These are phyloP conservation scores for Scytalidium sp. DNA, from an alignment of 2,329 filamentous ascomycete species.

Conservation along the genomic window DNA sequence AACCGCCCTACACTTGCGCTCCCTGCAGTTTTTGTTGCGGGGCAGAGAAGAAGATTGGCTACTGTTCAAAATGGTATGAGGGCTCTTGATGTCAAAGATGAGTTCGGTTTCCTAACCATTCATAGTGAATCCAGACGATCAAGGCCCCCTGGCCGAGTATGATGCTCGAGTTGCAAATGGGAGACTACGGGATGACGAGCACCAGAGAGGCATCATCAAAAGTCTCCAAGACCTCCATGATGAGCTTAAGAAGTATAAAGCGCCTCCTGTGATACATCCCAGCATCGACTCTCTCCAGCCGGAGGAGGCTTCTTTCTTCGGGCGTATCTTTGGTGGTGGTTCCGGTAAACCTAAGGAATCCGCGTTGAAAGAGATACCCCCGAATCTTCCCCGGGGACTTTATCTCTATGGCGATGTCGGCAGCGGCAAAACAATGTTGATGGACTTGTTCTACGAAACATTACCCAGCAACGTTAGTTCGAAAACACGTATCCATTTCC, in stretches of 20 bases:
- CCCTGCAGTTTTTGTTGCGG: slow-evolving; percentile 23
- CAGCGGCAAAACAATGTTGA: slow-evolving; percentile 98
- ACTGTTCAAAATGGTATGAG: slow-evolving; percentile 25
- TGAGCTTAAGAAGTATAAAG: slow-evolving; percentile 70
- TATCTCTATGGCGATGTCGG: slow-evolving; percentile 98
- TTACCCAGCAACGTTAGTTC: slow-evolving; percentile 73
- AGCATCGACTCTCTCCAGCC: slow-evolving; percentile 67
- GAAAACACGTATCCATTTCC: slow-evolving; percentile 95
- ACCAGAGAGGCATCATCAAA: slow-evolving; percentile 89
- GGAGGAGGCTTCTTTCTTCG: slow-evolving; percentile 49
- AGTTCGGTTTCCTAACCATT: neutral
- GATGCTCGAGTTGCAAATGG: slow-evolving; percentile 74
- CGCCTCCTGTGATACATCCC: slow-evolving; percentile 73
- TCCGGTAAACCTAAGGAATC: slow-evolving; percentile 32
- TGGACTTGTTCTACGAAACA: slow-evolving; percentile 97
- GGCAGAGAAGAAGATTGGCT: slow-evolving; percentile 23
- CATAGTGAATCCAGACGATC: slow-evolving; percentile 23
- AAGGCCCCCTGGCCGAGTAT: slow-evolving; percentile 84
- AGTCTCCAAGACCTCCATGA: slow-evolving; percentile 86
- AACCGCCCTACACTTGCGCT: slow-evolving; percentile 6
- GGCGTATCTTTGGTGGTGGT: slow-evolving; percentile 59
- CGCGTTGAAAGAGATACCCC: slow-evolving; percentile 53
- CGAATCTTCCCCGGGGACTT: slow-evolving; percentile 78
- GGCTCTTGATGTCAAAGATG: neutral
- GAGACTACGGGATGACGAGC: slow-evolving; percentile 77